A percentile compares a stretch with the other conserved stretches of the same genome.
Conservation (phyloP, 371 early-diverging fungal genomes). For the Mucor mucedo region DNA sequence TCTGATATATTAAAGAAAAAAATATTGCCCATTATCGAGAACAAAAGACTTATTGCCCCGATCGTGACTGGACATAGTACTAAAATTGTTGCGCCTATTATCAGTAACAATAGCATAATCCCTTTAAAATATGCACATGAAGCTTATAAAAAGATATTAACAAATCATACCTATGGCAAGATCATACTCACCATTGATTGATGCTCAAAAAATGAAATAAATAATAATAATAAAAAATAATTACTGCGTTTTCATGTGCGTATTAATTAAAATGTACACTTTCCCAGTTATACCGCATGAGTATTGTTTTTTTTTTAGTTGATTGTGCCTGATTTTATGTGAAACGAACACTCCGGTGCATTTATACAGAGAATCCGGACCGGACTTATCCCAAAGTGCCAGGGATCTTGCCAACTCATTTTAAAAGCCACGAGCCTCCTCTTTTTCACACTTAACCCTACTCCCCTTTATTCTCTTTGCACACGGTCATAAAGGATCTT, state of each 20-base stretch:
- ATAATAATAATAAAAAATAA: too few species aligned
- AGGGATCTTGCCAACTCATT: constrained; percentile 4
- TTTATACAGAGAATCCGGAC: background rate
- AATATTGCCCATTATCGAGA: constrained; percentile 7
- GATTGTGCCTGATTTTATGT: too few species aligned
- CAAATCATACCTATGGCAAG: constrained; percentile 52
- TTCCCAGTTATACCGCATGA: too few species aligned
- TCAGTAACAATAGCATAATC: constrained; percentile 2
- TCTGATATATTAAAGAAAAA: background rate
- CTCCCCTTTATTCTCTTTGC: background rate
- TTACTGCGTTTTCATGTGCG: too few species aligned
- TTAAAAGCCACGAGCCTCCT: constrained; percentile 1
- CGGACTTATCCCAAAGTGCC: background rate
- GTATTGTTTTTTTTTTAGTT: too few species aligned
- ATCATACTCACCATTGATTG: constrained; percentile 28
- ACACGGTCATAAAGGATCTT: background rate
- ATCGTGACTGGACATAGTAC: too few species aligned
- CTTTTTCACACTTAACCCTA: background rate
- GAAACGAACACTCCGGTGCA: background rate
- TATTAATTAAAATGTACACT: too few species aligned
- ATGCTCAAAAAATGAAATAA: too few species aligned
- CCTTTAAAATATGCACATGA: constrained; percentile 42
- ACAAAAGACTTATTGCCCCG: background rate
- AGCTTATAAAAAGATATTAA: constrained; percentile 43
- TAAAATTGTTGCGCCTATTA: background rate